Conservation (phyloP, 352 stramenopile genomes). For the Phytophthora macrochlamydospora region DNA sequence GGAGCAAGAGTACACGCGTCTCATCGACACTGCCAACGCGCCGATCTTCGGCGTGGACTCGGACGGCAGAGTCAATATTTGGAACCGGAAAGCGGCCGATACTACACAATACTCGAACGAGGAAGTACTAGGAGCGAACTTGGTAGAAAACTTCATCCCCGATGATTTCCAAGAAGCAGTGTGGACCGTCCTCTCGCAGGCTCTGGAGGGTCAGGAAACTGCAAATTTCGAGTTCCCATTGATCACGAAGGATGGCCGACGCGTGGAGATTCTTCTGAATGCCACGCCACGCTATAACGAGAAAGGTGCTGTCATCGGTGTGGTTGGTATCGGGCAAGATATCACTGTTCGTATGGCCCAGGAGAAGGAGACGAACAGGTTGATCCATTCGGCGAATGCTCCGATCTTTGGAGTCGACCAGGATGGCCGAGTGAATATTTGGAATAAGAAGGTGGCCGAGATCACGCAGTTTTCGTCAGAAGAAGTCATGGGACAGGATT, state of each 20-base stretch:
- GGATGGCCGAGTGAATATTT: conserved; percentile 65
- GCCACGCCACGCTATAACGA: conserved; percentile 41
- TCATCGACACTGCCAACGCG: conserved; percentile 57
- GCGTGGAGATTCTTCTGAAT: conserved; percentile 42
- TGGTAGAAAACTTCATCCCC: conserved; percentile 69
- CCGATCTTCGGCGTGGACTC: conserved; percentile 82
- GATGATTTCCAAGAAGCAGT: conserved; percentile 44
- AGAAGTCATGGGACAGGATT: conserved; percentile 68
- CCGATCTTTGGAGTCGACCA: conserved; percentile 67
- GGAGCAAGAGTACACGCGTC: conserved; percentile 59
- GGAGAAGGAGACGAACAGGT: conserved; percentile 11
- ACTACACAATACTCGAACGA: conserved; percentile 69
- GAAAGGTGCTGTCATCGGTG: conserved; percentile 34
- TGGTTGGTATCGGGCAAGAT: conserved; percentile 33
- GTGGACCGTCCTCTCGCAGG: conserved; percentile 39
- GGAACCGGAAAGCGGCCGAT: conserved; percentile 74
- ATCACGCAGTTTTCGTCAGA: conserved; percentile 76
- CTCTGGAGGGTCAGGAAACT: conserved; percentile 41
- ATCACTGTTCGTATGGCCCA: conserved; percentile 17
- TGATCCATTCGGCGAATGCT: conserved; percentile 35
- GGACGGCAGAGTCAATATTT: conserved; percentile 72
- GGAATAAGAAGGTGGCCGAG: conserved; percentile 81
- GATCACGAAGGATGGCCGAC: conserved; percentile 32
- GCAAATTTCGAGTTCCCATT: conserved; percentile 51
- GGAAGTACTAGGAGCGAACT: conserved; percentile 55